These are phyloP conservation scores for Madurella fahalii DNA, from an alignment of 2,329 filamentous ascomycete species.

Conservation along the genomic window DNA sequence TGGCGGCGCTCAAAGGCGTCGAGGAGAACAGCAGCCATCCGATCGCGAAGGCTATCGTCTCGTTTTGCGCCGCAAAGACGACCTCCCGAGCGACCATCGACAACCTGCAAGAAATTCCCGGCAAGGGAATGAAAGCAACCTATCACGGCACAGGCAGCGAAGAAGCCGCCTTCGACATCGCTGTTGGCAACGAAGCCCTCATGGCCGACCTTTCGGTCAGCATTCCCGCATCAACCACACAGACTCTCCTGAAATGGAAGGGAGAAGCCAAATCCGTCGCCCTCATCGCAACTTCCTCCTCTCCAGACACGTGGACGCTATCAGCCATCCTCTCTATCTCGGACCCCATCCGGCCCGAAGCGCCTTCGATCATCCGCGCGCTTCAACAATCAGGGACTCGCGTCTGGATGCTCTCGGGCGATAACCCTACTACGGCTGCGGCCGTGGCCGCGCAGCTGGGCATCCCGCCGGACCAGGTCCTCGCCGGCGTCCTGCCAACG, in stretches of 20 bases:
- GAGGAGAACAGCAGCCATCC: constrained; percentile 74
- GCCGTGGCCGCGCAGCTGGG: constrained; percentile 74
- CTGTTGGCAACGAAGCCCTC: constrained; percentile 71
- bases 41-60: constrained; percentile 65
- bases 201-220: constrained; percentile 49
- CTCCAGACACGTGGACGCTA: constrained; percentile 43
- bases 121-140: constrained; percentile 63
- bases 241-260: constrained; percentile 54
- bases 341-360: constrained; percentile 75
- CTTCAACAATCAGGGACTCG: constrained; percentile 63
- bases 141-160: constrained; percentile 36
- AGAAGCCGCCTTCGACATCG: constrained; percentile 43
- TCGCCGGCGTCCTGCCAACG: constrained; percentile 80
- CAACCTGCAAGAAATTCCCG: constrained; percentile 62
- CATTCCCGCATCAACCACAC: constrained; percentile 34
- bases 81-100: constrained; percentile 32
- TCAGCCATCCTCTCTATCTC: constrained; percentile 69
- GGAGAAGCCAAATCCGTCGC: constrained; percentile 60
- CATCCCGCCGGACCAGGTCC: constrained; percentile 69
- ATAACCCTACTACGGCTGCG: constrained; percentile 78
- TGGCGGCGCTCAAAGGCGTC: constrained; percentile 55
- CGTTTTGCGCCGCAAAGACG: constrained; percentile 50
- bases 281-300: constrained; percentile 46
- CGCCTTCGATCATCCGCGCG: constrained; percentile 57
- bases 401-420: constrained; percentile 90